Evolutionary conservation across 805 yeast genomes (phyloP).

Genomic region (Wickerhamiella bombiphila): DNA sequence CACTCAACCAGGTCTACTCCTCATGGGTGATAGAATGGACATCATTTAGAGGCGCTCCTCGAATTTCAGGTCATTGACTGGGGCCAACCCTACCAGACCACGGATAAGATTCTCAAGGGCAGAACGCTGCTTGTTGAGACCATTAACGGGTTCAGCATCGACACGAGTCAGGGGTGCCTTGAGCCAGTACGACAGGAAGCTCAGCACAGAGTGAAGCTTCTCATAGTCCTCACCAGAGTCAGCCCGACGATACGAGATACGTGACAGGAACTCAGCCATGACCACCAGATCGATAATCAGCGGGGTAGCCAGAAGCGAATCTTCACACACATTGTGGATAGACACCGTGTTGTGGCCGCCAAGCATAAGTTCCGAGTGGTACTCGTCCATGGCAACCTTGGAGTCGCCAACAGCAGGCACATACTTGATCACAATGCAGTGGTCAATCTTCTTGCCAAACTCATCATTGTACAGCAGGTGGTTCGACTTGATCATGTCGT

Average conservation of each 20-base stretch:
- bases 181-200: constrained; percentile 86
- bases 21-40: no score
- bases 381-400: constrained; percentile 97
- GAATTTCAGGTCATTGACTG: constrained; percentile 81
- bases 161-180: constrained; percentile 91
- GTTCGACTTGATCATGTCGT: constrained; percentile 84
- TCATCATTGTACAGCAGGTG: constrained; percentile 69
- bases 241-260: constrained; percentile 62
- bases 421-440: constrained; percentile 89
- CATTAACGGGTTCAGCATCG: constrained; percentile 81
- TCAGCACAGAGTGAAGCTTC: constrained; percentile 67
- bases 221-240: constrained; percentile 36
- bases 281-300: constrained; percentile 82
- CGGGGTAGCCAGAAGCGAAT: constrained; percentile 87
- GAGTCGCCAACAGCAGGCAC: constrained; percentile 90
- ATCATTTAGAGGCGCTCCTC: constrained; percentile 63
- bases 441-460: constrained; percentile 68
- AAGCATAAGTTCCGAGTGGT: constrained; percentile 89
- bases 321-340: constrained; percentile 93
- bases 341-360: constrained; percentile 95
- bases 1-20: neutral
- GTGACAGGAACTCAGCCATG: constrained; percentile 76
- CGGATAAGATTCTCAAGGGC: constrained; percentile 86
- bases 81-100: constrained; percentile 77
- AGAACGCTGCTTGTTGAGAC: constrained; percentile 85